A percentile compares a stretch with the other conserved stretches of the same genome.
Evolutionary conservation across 169 alveolate genomes (phyloP).

Genomic region (Plasmodium sp.): DNA sequence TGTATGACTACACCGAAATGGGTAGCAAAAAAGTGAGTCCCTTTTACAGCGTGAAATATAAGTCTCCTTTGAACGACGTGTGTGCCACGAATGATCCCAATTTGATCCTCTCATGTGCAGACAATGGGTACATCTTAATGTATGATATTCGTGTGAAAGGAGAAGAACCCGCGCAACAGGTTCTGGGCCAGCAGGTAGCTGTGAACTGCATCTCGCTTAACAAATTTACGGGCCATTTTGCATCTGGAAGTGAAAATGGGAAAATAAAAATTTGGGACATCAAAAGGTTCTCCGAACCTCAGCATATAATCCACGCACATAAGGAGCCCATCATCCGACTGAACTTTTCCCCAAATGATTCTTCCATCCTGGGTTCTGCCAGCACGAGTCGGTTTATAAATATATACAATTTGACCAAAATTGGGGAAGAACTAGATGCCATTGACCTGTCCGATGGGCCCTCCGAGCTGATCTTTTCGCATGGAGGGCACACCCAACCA

Average conservation of each 20-base stretch:
- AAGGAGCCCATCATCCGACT: constrained; percentile 54
- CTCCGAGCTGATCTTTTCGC: constrained; percentile 50
- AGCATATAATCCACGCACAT: constrained; percentile 56
- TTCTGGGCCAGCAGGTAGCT: constrained; percentile 56
- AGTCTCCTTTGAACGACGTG: constrained; percentile 40
- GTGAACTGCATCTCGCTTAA: constrained; percentile 26
- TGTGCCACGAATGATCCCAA: constrained; percentile 56
- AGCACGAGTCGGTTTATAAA: constrained; percentile 52
- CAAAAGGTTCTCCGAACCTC: constrained; percentile 36
- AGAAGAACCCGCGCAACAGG: constrained; percentile 46
- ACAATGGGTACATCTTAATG: constrained; percentile 46
- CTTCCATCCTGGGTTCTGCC: constrained; percentile 52
- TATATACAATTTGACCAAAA: constrained; percentile 27
- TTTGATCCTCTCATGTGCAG: constrained; percentile 52
- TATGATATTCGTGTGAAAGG: constrained; percentile 30
- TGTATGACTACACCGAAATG: constrained; percentile 12
- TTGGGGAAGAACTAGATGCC: constrained; percentile 68
- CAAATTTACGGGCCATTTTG: constrained; percentile 43
- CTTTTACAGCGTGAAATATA: constrained; percentile 37
- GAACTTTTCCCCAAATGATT: constrained; percentile 47
- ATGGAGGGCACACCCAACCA: constrained; percentile 66
- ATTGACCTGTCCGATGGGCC: constrained; percentile 60
- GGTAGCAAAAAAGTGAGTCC: not conserved
- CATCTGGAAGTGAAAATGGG: constrained; percentile 71
- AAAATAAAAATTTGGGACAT: constrained; percentile 62